A percentile compares a stretch with the other conserved stretches of the same genome.
Evolutionary conservation across 495 filamentous ascomycete genomes (phyloP).

Genomic region (Lepraria neglecta): DNA sequence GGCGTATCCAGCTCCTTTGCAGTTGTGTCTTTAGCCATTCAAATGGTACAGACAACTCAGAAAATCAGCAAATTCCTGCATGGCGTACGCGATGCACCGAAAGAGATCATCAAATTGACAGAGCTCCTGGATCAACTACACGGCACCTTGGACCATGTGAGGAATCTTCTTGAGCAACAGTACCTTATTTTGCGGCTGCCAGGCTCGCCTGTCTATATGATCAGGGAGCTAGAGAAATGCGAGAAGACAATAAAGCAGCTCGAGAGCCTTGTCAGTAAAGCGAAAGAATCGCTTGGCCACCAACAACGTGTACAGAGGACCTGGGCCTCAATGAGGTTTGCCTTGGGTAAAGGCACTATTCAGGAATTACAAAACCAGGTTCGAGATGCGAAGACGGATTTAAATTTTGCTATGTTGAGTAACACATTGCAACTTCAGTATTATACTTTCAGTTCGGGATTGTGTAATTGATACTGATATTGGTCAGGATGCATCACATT

Average conservation of each 20-base stretch:
- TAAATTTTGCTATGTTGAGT: not conserved
- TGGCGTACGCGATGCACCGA: not conserved
- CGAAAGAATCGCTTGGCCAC: not conserved
- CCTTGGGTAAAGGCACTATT: not conserved
- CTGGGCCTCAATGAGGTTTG: not conserved
- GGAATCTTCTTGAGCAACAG: constrained; percentile 8
- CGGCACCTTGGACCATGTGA: constrained; percentile 1
- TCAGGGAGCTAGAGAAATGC: not conserved
- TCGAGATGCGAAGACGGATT: not conserved
- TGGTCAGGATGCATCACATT: not conserved
- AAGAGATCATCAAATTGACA: not conserved
- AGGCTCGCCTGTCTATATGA: not conserved
- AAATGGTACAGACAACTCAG: not conserved
- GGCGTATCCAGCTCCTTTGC: not conserved
- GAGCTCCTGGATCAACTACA: constrained; percentile 7
- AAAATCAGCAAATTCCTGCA: constrained; percentile 10
- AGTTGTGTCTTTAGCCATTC: constrained; percentile 1
- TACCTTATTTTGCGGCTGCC: not conserved
- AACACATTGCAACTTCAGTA: constrained; percentile 3
- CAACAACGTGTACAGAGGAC: not conserved
- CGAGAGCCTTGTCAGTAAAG: not conserved
- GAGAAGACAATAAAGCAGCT: not conserved
- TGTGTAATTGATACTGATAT: not conserved
- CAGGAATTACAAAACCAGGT: not conserved
- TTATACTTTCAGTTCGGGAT: not conserved